Evolutionary conservation across 495 filamentous ascomycete species (phyloP).

Genomic region (Extremus antarcticus): DNA sequence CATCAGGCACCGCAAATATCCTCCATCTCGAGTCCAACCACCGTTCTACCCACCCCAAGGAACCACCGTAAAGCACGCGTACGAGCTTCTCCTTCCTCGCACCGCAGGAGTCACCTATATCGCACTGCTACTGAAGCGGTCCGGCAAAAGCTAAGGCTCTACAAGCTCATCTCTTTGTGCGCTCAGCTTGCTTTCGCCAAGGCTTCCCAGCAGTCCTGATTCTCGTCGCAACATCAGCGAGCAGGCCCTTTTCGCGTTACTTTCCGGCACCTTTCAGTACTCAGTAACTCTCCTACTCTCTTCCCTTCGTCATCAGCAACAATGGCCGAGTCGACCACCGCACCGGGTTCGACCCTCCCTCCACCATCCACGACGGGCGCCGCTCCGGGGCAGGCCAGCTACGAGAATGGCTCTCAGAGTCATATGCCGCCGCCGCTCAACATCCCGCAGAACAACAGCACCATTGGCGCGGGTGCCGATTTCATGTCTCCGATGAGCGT

Average conservation of each 20-base stretch:
- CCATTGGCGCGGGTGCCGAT: slow-evolving; percentile 64
- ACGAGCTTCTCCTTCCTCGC: no score
- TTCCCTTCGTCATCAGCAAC: slow-evolving; percentile 5
- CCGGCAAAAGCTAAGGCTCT: neutral
- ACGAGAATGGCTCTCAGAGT: slow-evolving; percentile 13
- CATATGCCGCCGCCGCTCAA: slow-evolving; percentile 89
- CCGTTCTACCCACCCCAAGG: no score
- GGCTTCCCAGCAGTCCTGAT: neutral
- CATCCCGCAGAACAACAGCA: slow-evolving; percentile 94
- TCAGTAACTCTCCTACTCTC: neutral
- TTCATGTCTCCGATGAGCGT: slow-evolving; percentile 47
- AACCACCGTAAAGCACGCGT: no score
- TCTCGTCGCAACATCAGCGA: neutral
- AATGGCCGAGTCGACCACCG: slow-evolving; percentile 7
- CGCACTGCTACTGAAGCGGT: neutral
- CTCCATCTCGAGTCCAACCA: no score
- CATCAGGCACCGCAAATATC: neutral
- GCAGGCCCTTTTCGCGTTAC: neutral
- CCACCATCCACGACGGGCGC: slow-evolving; percentile 1
- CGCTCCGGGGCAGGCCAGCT: slow-evolving; percentile 2
- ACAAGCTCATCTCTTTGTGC: slow-evolving; percentile 2
- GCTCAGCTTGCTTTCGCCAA: neutral
- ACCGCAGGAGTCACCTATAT: neutral
- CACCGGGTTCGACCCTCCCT: neutral
- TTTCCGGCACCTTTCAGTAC: neutral